A percentile compares a stretch with the other conserved stretches of the same genome.
Evolutionary conservation across 1,139 yeast genomes (phyloP).

Genomic region (Saccharomycopsis phalli): DNA sequence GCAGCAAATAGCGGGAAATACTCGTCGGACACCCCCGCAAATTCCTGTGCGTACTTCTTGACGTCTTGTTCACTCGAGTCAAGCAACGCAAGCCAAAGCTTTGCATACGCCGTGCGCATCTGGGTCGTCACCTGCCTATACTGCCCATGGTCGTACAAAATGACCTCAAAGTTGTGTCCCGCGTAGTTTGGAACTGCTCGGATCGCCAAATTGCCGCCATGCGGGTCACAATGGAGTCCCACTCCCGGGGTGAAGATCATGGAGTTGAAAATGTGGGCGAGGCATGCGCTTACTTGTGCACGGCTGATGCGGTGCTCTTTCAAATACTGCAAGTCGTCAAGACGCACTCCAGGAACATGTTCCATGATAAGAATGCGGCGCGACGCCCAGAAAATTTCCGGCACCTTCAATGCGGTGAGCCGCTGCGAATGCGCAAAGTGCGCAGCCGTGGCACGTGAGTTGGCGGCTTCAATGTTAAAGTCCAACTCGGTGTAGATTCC

Average conservation of each 20-base stretch:
- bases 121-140: conserved; percentile 76
- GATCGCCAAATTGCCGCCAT: conserved; percentile 92
- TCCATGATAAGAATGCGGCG: conserved; percentile 83
- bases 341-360: conserved; percentile 68
- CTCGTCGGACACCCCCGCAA: conserved; percentile 75
- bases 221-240: conserved; percentile 95
- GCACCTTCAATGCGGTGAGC: conserved; percentile 72
- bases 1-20: conserved; percentile 82
- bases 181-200: conserved; percentile 33
- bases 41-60: conserved; percentile 62
- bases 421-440: conserved; percentile 51
- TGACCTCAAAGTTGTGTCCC: conserved; percentile 79
- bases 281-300: conserved; percentile 71
- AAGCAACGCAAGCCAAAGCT: conserved; percentile 84
- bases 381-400: conserved; percentile 58
- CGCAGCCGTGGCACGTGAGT: conserved; percentile 59
- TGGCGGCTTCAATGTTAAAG: conserved; percentile 77
- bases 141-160: conserved; percentile 90
- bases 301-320: conserved; percentile 57
- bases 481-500: conserved; percentile 86
- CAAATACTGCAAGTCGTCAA: conserved; percentile 66
- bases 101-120: conserved; percentile 76
- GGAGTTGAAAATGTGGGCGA: conserved; percentile 83
- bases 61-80: conserved; percentile 59
- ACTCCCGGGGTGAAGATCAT: conserved; percentile 94